Evolutionary conservation across 2,329 filamentous ascomycete genomes (phyloP), one percentile per base, ranked within the genome.

Genomic region (Hypoxylon rubiginosum): DNA sequence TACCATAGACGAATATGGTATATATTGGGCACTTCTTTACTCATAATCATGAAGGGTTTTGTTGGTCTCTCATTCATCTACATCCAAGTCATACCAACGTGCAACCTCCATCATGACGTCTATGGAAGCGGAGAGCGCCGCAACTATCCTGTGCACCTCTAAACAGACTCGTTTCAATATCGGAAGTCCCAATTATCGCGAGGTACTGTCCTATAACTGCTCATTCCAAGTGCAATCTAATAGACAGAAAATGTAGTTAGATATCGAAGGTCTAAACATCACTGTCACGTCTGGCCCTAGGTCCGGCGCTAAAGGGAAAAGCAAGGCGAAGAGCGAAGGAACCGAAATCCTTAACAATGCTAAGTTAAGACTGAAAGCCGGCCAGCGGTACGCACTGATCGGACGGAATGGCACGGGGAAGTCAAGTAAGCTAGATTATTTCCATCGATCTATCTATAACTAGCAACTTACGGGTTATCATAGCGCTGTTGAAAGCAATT

Each of bases 361-460:
- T 1, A 89, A 89, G 61, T 79, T 97, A 36, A 87, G 89, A 24
- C 80, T 97, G 2, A 92, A 95, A 69, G 87, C 89, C 53, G 90
- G 91, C 0, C 84, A 89, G 49, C 85, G 91, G 66, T 97, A 97
- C 82, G 92, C 92, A 0, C 82, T 97, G 1, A 83, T 95, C 19
- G 93, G 93, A 0, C 85, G 92, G 6, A 97, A 97, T 78, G 93
- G 93, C 0, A 91, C 90, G 1, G 93, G 93, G 5, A 97, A 97
- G 75, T 94, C 92, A 3, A 95, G 89, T 91, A 78, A 77, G 84
- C 74, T 5, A 24, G 4, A 17, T 19, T 24, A 24, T 26, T 15
- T 13, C 21, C 8, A 13, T 21, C 11, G 48, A 11, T 7, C 4
- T 36, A n/a, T 4, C 11, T 50, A 7, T 21, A 36, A 58, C 34